Evolutionary conservation across 257 asterid genomes (phyloP), one percentile per base, ranked within the genome.

Genomic region (Mentha longifolia): DNA sequence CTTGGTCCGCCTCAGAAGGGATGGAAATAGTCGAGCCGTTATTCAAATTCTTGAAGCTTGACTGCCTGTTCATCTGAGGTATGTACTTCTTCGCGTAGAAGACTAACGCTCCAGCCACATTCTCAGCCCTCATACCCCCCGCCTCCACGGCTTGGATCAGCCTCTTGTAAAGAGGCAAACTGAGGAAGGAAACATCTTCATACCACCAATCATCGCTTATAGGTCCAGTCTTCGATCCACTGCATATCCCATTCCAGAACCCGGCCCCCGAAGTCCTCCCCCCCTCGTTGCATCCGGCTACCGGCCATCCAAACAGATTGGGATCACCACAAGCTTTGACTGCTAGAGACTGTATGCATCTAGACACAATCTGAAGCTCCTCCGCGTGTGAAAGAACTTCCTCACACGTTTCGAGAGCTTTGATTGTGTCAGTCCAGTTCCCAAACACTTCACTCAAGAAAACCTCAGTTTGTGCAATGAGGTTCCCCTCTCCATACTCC

Each of bases 281-380:
- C 0, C 74, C 55, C 41, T 66, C 84, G 33, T 45, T 69, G 71
- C 70, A 54, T 8, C 81, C 91, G 1, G 87, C 30, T 0, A 74
- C 85, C 0, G 93, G 95, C 93, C 86, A 86, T 22, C 76, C 78
- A 58, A 88, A 82, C 45, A 89, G 43, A 56, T 77, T 72, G 3
- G 96, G 85, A 70, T 92, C 93, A 1, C 89, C 81, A 39, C 94
- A 95, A 9, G 98, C 97, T 68, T 90, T 88, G 45, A 67, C 57
- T 0, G 98, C 97, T 31, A 95, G 56, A 12, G 98, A 89, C 72
- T 92, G 76, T 19, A 95, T 89, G 88, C 99, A 92, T 65, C 94
- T 79, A 0, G 95, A 78, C 54, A 87, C 88, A 62, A 95, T 83
- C 17, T 85, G 90, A 37, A 86, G 88, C 74, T 94, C 88, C 71